phyloP scores from a whole-genome alignment of 768 basidiomycete species.

The Cyclocybe cylindracea region DNA sequence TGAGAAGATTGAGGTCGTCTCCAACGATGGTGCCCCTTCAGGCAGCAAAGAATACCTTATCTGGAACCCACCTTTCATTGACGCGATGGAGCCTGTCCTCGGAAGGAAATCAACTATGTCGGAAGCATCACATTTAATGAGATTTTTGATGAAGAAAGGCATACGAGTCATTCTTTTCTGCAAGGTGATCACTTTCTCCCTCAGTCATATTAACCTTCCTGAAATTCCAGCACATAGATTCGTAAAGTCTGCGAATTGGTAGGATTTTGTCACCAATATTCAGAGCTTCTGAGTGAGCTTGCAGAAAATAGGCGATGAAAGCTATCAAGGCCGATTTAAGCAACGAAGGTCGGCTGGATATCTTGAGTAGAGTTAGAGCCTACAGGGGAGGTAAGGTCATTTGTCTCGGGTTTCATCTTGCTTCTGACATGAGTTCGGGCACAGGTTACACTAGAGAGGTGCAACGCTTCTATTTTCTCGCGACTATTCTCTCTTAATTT shows the following conservation, averaged over 20 bases:
- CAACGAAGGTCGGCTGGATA: constrained; percentile 73
- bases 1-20: constrained; percentile 65
- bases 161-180: constrained; percentile 87
- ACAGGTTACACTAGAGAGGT: constrained; percentile 77
- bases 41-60: constrained; percentile 79
- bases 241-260: constrained; percentile 84
- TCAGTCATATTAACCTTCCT: neutral
- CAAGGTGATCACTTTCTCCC: constrained; percentile 47
- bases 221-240: constrained; percentile 43
- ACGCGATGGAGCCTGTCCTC: constrained; percentile 51
- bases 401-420: neutral
- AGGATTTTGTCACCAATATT: constrained; percentile 17
- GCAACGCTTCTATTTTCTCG: neutral
- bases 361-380: constrained; percentile 73
- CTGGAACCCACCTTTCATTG: constrained; percentile 70
- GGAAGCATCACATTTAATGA: constrained; percentile 74
- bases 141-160: constrained; percentile 80
- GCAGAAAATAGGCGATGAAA: constrained; percentile 66
- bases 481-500: neutral
- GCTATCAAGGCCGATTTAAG: constrained; percentile 69
- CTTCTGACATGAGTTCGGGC: neutral
- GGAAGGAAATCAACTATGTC: constrained; percentile 60
- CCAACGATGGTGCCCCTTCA: constrained; percentile 80
- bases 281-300: too few species aligned
- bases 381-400: constrained; percentile 73